These are phyloP conservation scores for Lentithecium fluviatile DNA, from an alignment of 495 filamentous ascomycete species.

Conservation along the genomic window DNA sequence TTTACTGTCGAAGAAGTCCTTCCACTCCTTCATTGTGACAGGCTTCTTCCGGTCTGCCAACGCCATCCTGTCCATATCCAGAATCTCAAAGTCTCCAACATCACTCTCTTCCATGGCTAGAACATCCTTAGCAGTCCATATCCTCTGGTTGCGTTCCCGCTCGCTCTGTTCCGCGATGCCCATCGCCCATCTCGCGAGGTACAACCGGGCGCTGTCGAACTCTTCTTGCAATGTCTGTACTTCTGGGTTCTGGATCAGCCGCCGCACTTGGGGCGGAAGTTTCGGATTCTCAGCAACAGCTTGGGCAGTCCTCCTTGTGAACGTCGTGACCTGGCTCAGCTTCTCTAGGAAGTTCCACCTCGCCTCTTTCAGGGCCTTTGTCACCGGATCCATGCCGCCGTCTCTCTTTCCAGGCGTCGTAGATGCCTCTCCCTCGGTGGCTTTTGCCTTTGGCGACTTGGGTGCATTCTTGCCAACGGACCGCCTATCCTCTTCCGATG, in stretches of 20 bases:
- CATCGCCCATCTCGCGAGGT: slow-evolving; percentile 97
- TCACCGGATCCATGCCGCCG: slow-evolving; percentile 91
- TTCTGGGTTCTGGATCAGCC: slow-evolving; percentile 86
- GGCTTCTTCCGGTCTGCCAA: slow-evolving; percentile 72
- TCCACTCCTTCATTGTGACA: slow-evolving; percentile 83
- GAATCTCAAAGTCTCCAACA: slow-evolving; percentile 91
- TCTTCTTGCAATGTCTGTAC: slow-evolving; percentile 94
- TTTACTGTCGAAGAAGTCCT: slow-evolving; percentile 74
- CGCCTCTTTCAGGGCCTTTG: slow-evolving; percentile 92
- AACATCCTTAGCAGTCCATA: slow-evolving; percentile 91
- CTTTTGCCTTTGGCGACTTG: slow-evolving; percentile 39
- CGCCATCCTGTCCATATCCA: slow-evolving; percentile 74
- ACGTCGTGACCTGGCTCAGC: slow-evolving; percentile 93
- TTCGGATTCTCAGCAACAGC: slow-evolving; percentile 86
- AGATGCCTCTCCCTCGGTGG: slow-evolving; percentile 38
- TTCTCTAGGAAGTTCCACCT: slow-evolving; percentile 94
- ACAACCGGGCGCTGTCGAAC: slow-evolving; percentile 92
- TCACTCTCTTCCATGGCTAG: slow-evolving; percentile 90
- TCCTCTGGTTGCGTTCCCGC: slow-evolving; percentile 73
- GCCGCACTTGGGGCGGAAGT: slow-evolving; percentile 79
- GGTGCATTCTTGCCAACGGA: slow-evolving; percentile 69
- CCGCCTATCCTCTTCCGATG: slow-evolving; percentile 74
- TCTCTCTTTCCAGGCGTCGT: slow-evolving; percentile 48
- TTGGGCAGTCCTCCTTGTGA: slow-evolving; percentile 86
- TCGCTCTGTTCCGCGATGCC: slow-evolving; percentile 96